These are phyloP conservation scores for Pythium coloratum DNA, from an alignment of 352 stramenopile genomes.

Conservation along the genomic window DNA sequence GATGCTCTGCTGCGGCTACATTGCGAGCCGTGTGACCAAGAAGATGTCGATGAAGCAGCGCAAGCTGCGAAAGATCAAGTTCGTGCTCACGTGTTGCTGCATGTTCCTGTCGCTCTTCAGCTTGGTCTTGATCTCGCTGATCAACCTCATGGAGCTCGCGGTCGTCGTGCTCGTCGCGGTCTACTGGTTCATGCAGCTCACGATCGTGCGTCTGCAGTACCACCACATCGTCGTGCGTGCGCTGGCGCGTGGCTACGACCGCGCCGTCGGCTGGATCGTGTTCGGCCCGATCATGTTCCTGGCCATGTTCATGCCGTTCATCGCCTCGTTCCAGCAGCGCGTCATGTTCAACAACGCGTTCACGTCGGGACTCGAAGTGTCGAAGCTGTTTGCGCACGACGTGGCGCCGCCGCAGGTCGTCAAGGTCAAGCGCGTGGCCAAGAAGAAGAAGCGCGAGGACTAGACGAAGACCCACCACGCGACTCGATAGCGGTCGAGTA, in stretches of 20 bases:
- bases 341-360: conserved; percentile 92
- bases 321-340: conserved; percentile 85
- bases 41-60: conserved; percentile 90
- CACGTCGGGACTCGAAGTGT: conserved; percentile 85
- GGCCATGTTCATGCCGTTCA: conserved; percentile 89
- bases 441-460: conserved; percentile 89
- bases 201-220: conserved; percentile 77
- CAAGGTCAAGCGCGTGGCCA: conserved; percentile 86
- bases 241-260: conserved; percentile 71
- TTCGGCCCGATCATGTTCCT: conserved; percentile 89
- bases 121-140: conserved; percentile 67
- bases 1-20: conserved; percentile 82
- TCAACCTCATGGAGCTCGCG: conserved; percentile 73
- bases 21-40: conserved; percentile 84
- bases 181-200: conserved; percentile 89
- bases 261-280: conserved; percentile 84
- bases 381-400: conserved; percentile 88
- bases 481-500: not conserved
- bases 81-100: conserved; percentile 70
- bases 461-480: conserved; percentile 25
- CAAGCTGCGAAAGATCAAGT: conserved; percentile 90
- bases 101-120: conserved; percentile 66
- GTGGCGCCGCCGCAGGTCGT: conserved; percentile 76
- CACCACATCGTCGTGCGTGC: conserved; percentile 84
- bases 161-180: conserved; percentile 68